A percentile compares a stretch with the other conserved stretches of the same genome.
Conservation (phyloP, 2,329 filamentous ascomycete species). For the Fusarium austroafricanum region DNA sequence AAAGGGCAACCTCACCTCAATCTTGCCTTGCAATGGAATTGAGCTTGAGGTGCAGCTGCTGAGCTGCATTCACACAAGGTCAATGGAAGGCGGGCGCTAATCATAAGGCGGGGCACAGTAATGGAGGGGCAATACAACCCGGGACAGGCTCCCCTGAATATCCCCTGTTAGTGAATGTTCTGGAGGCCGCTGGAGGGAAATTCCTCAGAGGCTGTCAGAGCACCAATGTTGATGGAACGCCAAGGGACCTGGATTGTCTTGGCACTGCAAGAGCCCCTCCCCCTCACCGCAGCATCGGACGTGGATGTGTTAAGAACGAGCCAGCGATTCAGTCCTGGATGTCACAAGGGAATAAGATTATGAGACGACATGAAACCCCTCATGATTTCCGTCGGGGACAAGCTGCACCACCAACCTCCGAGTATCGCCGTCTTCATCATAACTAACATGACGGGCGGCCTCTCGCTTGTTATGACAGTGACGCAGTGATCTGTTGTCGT, state of each 20-base stretch:
- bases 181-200: slow-evolving; percentile 31
- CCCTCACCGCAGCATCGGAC: slow-evolving; percentile 37
- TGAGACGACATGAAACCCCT: slow-evolving; percentile 32
- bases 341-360: slow-evolving; percentile 22
- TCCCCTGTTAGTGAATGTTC: slow-evolving; percentile 12
- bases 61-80: background rate
- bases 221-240: slow-evolving; percentile 1
- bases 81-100: slow-evolving; percentile 34
- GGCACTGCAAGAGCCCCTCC: slow-evolving; percentile 38
- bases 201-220: background rate
- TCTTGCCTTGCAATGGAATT: slow-evolving; percentile 9
- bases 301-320: slow-evolving; percentile 15
- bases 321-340: slow-evolving; percentile 26
- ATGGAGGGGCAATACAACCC: slow-evolving; percentile 16
- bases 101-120: slow-evolving; percentile 15
- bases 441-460: slow-evolving; percentile 24
- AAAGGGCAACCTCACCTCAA: slow-evolving; percentile 12
- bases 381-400: background rate
- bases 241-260: slow-evolving; percentile 37
- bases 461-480: slow-evolving; percentile 19
- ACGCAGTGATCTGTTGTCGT: background rate
- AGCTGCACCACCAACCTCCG: slow-evolving; percentile 14
- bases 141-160: slow-evolving; percentile 19
- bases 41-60: background rate
- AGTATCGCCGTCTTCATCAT: background rate